A percentile compares a stretch with the other conserved stretches of the same genome.
These are phyloP conservation scores for Colletotrichum gloeosporioides DNA, from an alignment of 2,329 filamentous ascomycete genomes.

Conservation along the genomic window DNA sequence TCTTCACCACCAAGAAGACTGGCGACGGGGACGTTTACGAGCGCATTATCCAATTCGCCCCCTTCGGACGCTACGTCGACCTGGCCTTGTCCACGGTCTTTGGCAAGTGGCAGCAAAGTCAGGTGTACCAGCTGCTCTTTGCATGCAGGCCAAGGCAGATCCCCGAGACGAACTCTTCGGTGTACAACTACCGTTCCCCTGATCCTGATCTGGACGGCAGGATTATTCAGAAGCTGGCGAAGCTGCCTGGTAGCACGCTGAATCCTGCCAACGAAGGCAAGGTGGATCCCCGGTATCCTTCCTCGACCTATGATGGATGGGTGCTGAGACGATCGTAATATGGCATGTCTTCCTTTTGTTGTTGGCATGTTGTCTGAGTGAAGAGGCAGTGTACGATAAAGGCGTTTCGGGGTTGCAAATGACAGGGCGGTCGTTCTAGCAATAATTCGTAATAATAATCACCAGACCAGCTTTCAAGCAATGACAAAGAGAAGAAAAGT, in stretches of 20 bases:
- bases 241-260: background rate
- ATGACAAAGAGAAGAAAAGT: background rate
- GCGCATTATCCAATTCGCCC: background rate
- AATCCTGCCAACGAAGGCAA: background rate
- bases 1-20: background rate
- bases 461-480: background rate
- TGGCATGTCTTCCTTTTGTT: background rate
- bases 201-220: background rate
- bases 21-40: constrained; percentile 12
- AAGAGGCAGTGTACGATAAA: background rate
- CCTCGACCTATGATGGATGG: background rate
- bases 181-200: constrained; percentile 11
- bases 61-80: background rate
- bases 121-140: constrained; percentile 5
- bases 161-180: background rate
- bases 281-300: background rate
- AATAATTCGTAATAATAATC: background rate
- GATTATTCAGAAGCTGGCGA: constrained; percentile 4
- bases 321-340: background rate
- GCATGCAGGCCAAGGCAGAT: background rate
- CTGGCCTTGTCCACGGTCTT: background rate
- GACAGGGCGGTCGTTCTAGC: background rate
- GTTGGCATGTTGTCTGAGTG: background rate
- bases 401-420: background rate
- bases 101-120: background rate